Conservation (phyloP, 202 grass and related monocot species). For the Cymbopogon flexuosus region DNA sequence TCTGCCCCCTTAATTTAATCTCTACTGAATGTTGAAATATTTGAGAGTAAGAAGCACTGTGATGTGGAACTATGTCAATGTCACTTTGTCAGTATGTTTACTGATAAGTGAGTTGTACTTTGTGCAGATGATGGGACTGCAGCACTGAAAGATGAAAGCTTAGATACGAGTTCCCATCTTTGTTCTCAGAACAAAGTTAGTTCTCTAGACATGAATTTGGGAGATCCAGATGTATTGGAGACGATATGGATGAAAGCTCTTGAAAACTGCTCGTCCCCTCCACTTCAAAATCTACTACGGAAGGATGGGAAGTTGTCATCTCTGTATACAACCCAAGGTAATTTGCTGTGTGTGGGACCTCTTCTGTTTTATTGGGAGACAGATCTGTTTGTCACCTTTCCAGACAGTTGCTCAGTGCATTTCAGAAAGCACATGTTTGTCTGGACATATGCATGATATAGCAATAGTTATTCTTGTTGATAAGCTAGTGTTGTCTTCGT, state of each 20-base stretch:
- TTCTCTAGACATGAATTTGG: slow-evolving; percentile 60
- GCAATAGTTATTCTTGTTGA: slow-evolving; percentile 11
- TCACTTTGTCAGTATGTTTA: background rate
- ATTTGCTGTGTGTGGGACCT: slow-evolving; percentile 11
- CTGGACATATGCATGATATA: slow-evolving; percentile 15
- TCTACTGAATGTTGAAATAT: background rate
- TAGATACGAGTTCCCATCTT: slow-evolving; percentile 47
- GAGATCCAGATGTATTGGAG: slow-evolving; percentile 56
- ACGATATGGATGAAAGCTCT: slow-evolving; percentile 74
- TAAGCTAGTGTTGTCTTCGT: slow-evolving; percentile 10
- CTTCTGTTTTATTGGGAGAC: slow-evolving; percentile 24
- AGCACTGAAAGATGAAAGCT: slow-evolving; percentile 49
- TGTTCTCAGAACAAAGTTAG: slow-evolving; percentile 44
- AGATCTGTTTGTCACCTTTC: slow-evolving; percentile 29
- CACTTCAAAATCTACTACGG: slow-evolving; percentile 50
- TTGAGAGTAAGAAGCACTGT: slow-evolving; percentile 2
- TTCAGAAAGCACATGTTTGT: slow-evolving; percentile 32
- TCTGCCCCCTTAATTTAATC: background rate
- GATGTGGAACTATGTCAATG: background rate
- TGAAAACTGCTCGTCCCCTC: slow-evolving; percentile 57
- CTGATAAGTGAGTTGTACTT: background rate
- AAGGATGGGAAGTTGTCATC: slow-evolving; percentile 74
- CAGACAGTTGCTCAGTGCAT: slow-evolving; percentile 17
- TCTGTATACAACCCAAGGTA: slow-evolving; percentile 69
- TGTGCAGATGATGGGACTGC: slow-evolving; percentile 55